Base-by-base conservation (phyloP, 176 grass and related monocot genomes). In the Poa pratensis region DNA sequence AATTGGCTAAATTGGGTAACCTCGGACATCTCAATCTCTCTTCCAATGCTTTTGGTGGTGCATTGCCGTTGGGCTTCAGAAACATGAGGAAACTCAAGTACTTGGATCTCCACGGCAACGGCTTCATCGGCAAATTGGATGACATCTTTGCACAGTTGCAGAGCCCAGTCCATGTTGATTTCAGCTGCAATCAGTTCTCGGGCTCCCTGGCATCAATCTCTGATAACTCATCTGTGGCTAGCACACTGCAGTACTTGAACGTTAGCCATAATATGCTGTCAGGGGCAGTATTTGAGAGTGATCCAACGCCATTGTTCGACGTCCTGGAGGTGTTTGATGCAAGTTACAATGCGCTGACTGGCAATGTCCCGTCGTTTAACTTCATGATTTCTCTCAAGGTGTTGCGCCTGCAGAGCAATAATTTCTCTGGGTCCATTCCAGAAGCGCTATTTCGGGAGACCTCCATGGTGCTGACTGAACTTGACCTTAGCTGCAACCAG, bases 401-500 rank as follows among this genome's bases (percentile, higher is more conserved):
- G 81, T 58, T 98, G 70, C 76, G 48, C 39, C 73, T 98, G 75
- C 84, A 92, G 72, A 92, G 89, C 82, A 98, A 98, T 57, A 81
- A 72, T 57, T 91, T 98, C 61, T 90, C 84, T 39, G 96, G 93
- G 27, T 95, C 93, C 80, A 83, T 98, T 22, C 96, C 96, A 9
- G 91, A 94, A 87, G 89, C 89, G 35, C 86, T 98, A 35, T 90
- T 98, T 61, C 89, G 73, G 69, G 93, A 94, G 35, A 91, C 91
- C 59, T 98, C 96, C 78, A 87, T 98, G 85, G 91, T 95, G 45
- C 85, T 98, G 66, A 82, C 82, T 62, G 93, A 98, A 80, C 89
- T 98, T 74, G 96, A 98, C 64, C 83, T 95, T 26, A 98, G 96
- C 86, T 87, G 89, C 84, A 98, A 98, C 81, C 89, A 94, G 80